Base-by-base conservation (phyloP, 108 stramenopile genomes). In the Skeletonema costatum region DNA sequence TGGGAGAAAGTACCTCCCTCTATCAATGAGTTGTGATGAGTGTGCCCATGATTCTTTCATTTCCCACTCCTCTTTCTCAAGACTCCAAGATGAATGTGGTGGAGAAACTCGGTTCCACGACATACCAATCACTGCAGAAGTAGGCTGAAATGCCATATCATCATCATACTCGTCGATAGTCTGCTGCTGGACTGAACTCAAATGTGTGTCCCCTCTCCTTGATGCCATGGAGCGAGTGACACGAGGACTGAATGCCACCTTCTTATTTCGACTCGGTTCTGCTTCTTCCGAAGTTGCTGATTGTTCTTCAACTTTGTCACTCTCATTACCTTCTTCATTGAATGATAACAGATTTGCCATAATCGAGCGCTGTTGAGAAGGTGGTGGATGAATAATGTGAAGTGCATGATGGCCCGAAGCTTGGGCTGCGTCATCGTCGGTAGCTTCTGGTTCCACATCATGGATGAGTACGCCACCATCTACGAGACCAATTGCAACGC, bases 401-500 rank as follows among this genome's bases (percentile, higher is more conserved):
- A 60, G 39, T 14, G 41, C 66, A n/a, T 11, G 48, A 67, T 67
- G 66, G 2, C 51, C 58, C 21, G 25, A 65, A 11, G 12, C 48
- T 12, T 39, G 71, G 14, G 53, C 71, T 42, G 31, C 46, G 29
- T 41, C 75, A 19, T 60, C 41, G 6, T 72, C 44, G 1, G 53
- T 21, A 14, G 29, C 44, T 60, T 46, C 64, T 6, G 75, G 62
- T 32, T 92, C 93, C n/a, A 91, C 86, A 50, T 81, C 69, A 58
- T 87, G 88, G 14, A 90, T 73, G 2, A 78, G 66, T 2, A 90
- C 71, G 0, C 62, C 84, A 42, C 86, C 82, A 58, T 87, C 75
- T 12, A 63, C 38, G 8, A 73, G 53, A 21, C 85, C 85, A 32
- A 96, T 68, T 30, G 91, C 95, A 30, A 96, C 56, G 39, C 65